A percentile compares a stretch with the other conserved stretches of the same genome.
These are phyloP conservation scores for Taxillus chinensis DNA, from an alignment of 164 flowering plant species.

Conservation along the genomic window DNA sequence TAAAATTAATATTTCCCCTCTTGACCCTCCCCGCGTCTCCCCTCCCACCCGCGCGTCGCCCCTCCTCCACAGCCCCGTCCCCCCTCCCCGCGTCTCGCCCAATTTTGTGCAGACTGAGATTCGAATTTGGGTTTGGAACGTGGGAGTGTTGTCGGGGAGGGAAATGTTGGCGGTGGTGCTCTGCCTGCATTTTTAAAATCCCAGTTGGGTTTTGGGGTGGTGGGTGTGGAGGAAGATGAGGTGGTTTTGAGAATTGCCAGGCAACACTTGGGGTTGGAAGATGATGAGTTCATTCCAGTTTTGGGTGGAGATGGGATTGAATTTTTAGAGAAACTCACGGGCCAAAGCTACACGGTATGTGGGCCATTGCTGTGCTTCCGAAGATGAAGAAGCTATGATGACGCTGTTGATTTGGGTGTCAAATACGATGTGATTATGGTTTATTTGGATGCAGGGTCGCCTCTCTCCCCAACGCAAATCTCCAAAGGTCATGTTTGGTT, in stretches of 20 bases:
- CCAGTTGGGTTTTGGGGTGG: constrained; percentile 53
- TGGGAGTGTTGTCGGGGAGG: too few relatives aligned
- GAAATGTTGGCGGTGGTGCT: constrained; percentile 78
- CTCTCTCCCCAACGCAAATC: too few relatives aligned
- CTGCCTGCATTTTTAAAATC: constrained; percentile 42
- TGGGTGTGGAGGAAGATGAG: constrained; percentile 69
- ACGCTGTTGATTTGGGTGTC: constrained; percentile 2
- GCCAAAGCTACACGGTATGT: constrained; percentile 1
- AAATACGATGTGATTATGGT: constrained; percentile 65
- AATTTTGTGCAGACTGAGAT: too few relatives aligned
- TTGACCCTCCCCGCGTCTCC: too few relatives aligned
- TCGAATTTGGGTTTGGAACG: too few relatives aligned
- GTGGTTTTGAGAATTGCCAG: constrained; percentile 49
- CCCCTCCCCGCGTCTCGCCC: too few relatives aligned
- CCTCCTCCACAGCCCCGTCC: too few relatives aligned
- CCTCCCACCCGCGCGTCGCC: too few relatives aligned
- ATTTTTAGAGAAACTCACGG: constrained; percentile 24
- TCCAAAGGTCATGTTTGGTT: too few relatives aligned
- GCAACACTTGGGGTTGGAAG: constrained; percentile 57
- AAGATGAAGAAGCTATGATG: not conserved
- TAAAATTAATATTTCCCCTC: too few relatives aligned
- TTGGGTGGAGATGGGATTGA: constrained; percentile 56
- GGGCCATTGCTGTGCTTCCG: too few relatives aligned
- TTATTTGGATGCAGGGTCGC: constrained; percentile 76
- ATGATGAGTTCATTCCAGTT: constrained; percentile 27